Percentiles rank a stretch among this genome's conserved stretches.
phyloP scores from a whole-genome alignment of 2,329 filamentous ascomycete species.

The Claviceps sorghi region DNA sequence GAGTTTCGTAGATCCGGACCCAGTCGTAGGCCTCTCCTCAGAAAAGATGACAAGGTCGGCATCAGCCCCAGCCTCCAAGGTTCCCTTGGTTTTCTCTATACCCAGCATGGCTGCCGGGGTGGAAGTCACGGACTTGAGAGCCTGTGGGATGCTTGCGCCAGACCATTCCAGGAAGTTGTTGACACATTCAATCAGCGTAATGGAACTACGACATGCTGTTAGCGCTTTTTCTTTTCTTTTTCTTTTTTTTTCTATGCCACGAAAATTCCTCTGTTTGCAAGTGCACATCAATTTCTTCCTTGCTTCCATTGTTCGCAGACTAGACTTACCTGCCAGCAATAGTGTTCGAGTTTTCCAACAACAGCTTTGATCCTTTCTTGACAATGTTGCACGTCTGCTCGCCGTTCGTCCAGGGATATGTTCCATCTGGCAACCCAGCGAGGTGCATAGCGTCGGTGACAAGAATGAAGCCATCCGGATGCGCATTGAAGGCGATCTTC shows the following conservation, averaged over 20 bases:
- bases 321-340: conserved; percentile 57
- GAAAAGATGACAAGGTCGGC: conserved; percentile 57
- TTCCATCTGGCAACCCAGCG: conserved; percentile 68
- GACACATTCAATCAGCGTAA: conserved; percentile 66
- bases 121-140: conserved; percentile 56
- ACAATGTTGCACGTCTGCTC: conserved; percentile 42
- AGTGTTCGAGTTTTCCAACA: conserved; percentile 62
- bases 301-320: background rate
- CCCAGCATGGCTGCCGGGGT: conserved; percentile 69
- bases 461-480: conserved; percentile 71
- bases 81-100: conserved; percentile 51
- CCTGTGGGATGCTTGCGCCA: conserved; percentile 51
- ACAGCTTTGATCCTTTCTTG: conserved; percentile 58
- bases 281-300: background rate
- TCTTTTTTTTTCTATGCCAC: background rate
- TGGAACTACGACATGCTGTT: conserved; percentile 32
- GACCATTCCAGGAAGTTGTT: conserved; percentile 70
- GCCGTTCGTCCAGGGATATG: conserved; percentile 74
- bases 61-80: conserved; percentile 46
- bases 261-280: background rate
- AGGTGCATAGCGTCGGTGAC: conserved; percentile 90
- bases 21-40: conserved; percentile 24
- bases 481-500: conserved; percentile 77
- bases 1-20: conserved; percentile 33
- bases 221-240: background rate